Evolutionary conservation across 2,329 filamentous ascomycete genomes (phyloP), one percentile per base, ranked within the genome.

Genomic region (Nannizziopsis arthrosporioides): DNA sequence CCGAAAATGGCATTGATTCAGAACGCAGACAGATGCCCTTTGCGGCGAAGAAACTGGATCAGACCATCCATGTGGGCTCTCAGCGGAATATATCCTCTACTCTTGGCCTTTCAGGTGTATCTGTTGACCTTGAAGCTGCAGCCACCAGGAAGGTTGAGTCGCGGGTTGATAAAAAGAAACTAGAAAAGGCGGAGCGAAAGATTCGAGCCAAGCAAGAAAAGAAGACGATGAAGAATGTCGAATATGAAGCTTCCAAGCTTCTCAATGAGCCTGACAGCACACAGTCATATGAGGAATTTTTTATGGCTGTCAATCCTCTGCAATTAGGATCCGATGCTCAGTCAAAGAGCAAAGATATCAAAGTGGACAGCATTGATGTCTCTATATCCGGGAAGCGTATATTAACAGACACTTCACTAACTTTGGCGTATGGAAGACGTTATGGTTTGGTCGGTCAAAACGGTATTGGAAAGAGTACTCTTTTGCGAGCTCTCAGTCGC

Each of bases 361-460:
- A 96, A 72, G 74, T 98, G 57, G 92, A 98, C 68, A 88, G 85
- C 59, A 87, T 94, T 62, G 92, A 98, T 67, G 85, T 98, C 47
- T 84, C 87, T 38, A 95, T 98, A 61, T 81, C 85, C 53, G 90
- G 90, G 49, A 76, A 80, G 61, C 82, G 92, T 51, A 98, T 98
- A 55, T 72, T 96, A 57, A 85, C 84, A 39, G 90, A 98, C 65
- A 94, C 90, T 42, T 86, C 80, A 46, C 72, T 98, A 51, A 95
- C 88, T 1, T 74, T 98, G 54, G 83, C 92, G 0, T 95, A 94
- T 65, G 88, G 90, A 46, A 82, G 89, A 63, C 82, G 92, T 56
- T 98, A 98, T 68, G 92, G 92, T 80, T 73, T 98, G 55, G 92
- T 98, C 57, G 92, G 92, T 76, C 85, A 96, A 75, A 98, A 98